Conservation (phyloP, 176 grass and related monocot species). For the Carex kokanica region DNA sequence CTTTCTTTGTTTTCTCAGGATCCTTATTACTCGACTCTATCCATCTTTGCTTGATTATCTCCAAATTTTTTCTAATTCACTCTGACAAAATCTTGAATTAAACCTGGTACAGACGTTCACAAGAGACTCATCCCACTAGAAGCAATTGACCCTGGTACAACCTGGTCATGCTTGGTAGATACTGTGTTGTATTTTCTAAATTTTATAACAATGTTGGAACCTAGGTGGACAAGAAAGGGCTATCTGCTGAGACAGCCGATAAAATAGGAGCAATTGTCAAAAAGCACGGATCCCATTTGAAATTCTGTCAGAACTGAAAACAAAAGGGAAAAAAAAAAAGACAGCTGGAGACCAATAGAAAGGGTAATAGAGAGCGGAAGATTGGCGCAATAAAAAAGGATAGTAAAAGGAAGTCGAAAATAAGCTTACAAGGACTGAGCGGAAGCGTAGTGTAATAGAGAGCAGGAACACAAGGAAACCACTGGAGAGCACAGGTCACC, state of each 20-base stretch:
- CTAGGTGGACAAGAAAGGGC: slow-evolving; percentile 90
- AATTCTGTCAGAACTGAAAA: slow-evolving; percentile 69
- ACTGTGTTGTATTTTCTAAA: neutral
- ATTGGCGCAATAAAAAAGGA: no score
- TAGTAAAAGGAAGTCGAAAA: no score
- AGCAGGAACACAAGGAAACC: no score
- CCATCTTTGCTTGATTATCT: neutral
- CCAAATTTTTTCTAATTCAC: neutral
- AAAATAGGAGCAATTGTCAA: slow-evolving; percentile 80
- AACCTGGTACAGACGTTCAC: no score
- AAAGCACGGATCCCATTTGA: slow-evolving; percentile 66
- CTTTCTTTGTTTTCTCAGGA: neutral
- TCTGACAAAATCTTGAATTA: neutral
- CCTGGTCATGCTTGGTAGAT: neutral
- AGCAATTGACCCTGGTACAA: no score
- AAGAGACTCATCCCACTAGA: no score
- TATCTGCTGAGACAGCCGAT: slow-evolving; percentile 81
- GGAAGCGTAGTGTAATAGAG: no score
- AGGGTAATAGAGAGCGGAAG: no score
- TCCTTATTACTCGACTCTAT: neutral
- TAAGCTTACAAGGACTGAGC: no score
- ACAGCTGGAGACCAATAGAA: no score
- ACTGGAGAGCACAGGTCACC: no score
- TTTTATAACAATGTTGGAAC: neutral
- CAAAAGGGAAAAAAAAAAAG: slow-evolving; percentile 22